These are phyloP conservation scores for Blastobotrys apis DNA, from an alignment of 1,139 yeast species.

Conservation along the genomic window DNA sequence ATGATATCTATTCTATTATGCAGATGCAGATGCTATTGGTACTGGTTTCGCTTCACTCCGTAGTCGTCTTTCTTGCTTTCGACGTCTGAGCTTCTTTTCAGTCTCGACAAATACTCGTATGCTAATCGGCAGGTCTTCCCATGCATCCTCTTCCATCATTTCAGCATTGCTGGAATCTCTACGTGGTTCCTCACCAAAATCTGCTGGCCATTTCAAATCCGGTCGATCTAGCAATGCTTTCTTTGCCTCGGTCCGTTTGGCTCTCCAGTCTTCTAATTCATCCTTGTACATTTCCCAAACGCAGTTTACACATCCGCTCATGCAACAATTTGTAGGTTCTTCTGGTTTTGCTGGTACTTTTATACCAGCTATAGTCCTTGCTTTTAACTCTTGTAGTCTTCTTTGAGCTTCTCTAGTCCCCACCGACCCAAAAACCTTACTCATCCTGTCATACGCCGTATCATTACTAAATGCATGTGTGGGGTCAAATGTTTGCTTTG, in stretches of 20 bases:
- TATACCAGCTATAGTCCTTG: constrained; percentile 57
- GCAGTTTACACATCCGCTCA: constrained; percentile 95
- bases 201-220: constrained; percentile 64
- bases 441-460: constrained; percentile 18
- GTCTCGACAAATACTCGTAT: constrained; percentile 80
- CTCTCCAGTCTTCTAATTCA: constrained; percentile 79
- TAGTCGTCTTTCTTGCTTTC: constrained; percentile 22
- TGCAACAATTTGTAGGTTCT: constrained; percentile 95
- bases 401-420: constrained; percentile 37
- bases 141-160: constrained; percentile 42
- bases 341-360: constrained; percentile 73
- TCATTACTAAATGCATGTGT: constrained; percentile 16
- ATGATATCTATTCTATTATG: neutral
- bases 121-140: constrained; percentile 71
- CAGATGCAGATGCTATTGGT: neutral
- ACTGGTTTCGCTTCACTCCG: neutral
- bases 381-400: constrained; percentile 28
- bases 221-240: constrained; percentile 38
- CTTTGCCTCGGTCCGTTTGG: constrained; percentile 57
- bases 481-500: constrained; percentile 28
- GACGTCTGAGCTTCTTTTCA: constrained; percentile 60
- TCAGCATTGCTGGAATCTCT: constrained; percentile 20
- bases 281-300: constrained; percentile 94
- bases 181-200: constrained; percentile 68
- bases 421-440: constrained; percentile 37